Evolutionary conservation across 352 stramenopile genomes (phyloP).

Genomic region (Pythium insidiosum): DNA sequence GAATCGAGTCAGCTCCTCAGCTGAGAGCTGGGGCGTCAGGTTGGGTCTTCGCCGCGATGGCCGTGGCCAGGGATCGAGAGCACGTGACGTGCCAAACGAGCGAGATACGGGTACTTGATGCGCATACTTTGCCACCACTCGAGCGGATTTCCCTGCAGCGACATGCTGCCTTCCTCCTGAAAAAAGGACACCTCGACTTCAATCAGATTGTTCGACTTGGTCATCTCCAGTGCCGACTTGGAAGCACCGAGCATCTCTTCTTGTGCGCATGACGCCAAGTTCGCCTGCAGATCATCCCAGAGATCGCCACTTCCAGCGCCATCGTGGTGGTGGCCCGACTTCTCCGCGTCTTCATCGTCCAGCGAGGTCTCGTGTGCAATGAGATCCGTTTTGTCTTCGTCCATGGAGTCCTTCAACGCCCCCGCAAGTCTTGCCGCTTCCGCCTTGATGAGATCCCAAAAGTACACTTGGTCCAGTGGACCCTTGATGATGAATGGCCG

Average conservation of each 20-base stretch:
- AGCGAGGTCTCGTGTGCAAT: conserved; percentile 24
- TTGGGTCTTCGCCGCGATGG: conserved; percentile 30
- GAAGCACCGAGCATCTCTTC: conserved; percentile 63
- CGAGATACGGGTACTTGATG: conserved; percentile 75
- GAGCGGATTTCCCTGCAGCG: conserved; percentile 47
- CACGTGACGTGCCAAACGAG: conserved; percentile 53
- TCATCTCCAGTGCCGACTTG: conserved; percentile 57
- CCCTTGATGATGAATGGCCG: conserved; percentile 72
- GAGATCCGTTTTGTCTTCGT: conserved; percentile 27
- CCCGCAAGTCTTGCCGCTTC: conserved; percentile 45
- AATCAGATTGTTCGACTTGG: conserved; percentile 66
- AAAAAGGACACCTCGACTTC: conserved; percentile 78
- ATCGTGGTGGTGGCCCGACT: conserved; percentile 12
- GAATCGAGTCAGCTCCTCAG: conserved; percentile 7
- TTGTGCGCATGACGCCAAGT: conserved; percentile 56
- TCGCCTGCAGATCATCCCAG: conserved; percentile 75
- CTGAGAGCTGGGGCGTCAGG: conserved; percentile 4
- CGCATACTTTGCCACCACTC: conserved; percentile 74
- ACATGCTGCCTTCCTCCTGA: conserved; percentile 54
- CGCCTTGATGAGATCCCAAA: conserved; percentile 63
- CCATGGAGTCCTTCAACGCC: conserved; percentile 44
- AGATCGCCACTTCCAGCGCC: conserved; percentile 36
- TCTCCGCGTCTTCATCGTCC: conserved; percentile 18
- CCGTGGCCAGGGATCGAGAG: conserved; percentile 53
- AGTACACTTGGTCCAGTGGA: conserved; percentile 37